Evolutionary conservation across 352 stramenopile species (phyloP).

Genomic region (Aphanomyces invadans): DNA sequence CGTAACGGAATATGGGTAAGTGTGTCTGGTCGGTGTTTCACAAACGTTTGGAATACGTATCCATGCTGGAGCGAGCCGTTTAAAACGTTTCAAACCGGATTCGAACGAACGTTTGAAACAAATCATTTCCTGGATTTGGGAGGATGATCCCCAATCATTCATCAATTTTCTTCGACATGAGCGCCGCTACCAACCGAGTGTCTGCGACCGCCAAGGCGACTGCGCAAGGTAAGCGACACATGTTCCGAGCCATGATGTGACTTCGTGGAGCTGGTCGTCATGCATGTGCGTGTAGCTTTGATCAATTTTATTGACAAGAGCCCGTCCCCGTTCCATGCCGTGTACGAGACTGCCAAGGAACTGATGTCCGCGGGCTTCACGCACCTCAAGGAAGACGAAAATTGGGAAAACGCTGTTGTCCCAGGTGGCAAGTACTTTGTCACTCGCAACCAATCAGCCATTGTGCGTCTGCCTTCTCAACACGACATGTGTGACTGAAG

Average conservation of each 20-base stretch:
- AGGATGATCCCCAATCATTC: neutral
- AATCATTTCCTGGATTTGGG: neutral
- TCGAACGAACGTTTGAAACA: neutral
- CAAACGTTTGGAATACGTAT: too few species aligned
- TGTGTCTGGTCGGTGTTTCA: too few species aligned
- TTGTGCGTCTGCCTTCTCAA: conserved; percentile 43
- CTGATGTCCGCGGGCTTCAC: conserved; percentile 87
- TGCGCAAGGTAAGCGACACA: neutral
- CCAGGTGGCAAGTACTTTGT: conserved; percentile 95
- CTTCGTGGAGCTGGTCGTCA: too few species aligned
- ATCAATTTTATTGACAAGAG: conserved; percentile 92
- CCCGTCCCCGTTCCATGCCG: conserved; percentile 91
- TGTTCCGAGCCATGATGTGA: too few species aligned
- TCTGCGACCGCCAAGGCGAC: neutral
- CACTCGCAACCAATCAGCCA: conserved; percentile 92
- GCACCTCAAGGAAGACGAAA: conserved; percentile 83
- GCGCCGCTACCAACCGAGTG: neutral
- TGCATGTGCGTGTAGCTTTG: conserved; percentile 37
- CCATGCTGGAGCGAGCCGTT: too few species aligned
- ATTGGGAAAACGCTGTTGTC: conserved; percentile 48
- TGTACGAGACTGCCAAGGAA: conserved; percentile 73
- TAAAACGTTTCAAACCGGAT: neutral
- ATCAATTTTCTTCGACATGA: neutral
- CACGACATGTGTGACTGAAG: neutral
- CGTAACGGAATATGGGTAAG: too few species aligned